Evolutionary conservation across 2,329 filamentous ascomycete species (phyloP), one percentile per base, ranked within the genome.

Genomic region (Clonostachys rosea): DNA sequence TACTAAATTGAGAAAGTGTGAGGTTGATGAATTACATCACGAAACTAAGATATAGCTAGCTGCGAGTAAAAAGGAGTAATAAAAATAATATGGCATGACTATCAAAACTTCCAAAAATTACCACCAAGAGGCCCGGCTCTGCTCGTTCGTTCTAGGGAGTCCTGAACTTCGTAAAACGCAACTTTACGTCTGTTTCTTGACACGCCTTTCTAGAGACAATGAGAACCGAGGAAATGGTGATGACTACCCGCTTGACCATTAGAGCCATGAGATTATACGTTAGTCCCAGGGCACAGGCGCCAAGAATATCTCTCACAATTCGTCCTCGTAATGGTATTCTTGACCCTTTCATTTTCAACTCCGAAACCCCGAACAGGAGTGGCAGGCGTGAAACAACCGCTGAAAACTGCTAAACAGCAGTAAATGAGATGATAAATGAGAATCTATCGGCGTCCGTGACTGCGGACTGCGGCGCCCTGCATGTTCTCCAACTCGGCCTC

Each of bases 401-500:
- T 54, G 52, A 54, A 47, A 52, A 55, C 54, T 59, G 55, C 56
- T 56, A 56, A 60, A 56, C 52, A 52, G 49, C 53, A 58, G 56
- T 54, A 51, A 55, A 49, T 55, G 49, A 34, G 36, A 45, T 34
- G 20, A 34, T 17, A 44, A 50, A 18, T 24, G 40, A 36, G 13
- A 44, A 49, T 47, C 74, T 91, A 96, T 71, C 91, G 91, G 71
- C 91, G 90, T 61, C 91, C 91, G 68, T 94, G 89, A 75, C 89
- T 95, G 76, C 91, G 88, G 65, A 89, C 88, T 64, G 90, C 83
- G 65, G 81, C 89, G 68, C 89, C 89, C 73, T 97, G 92, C 83
- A 97, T 89, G 58, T 83, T 75, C 73, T 99, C 94, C 64, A 99
- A 86, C 66, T 99, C 94, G 57, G 81, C 77, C 75, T 99, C 94